Evolutionary conservation across 768 basidiomycete species (phyloP), one percentile per base, ranked within the genome.

Genomic region (Jaapia argillacea): DNA sequence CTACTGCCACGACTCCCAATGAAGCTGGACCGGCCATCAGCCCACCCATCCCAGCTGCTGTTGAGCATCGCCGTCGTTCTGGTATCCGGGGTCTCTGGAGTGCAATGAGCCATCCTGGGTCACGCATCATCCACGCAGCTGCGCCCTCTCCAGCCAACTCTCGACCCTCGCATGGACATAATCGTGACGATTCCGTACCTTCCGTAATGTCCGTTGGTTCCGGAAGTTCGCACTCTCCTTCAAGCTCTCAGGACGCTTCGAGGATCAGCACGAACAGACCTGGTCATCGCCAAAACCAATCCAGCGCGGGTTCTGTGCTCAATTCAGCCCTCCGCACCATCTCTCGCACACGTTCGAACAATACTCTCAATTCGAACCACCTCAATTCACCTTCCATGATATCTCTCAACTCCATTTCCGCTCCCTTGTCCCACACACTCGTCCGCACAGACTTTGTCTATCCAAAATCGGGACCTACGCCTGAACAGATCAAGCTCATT

Each of bases 391-490:
- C 83, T 5, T 84, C 84, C 16, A 64, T 71, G 42, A 77, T 85
- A 44, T 85, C 85, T 14, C 66, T 87, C 26, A 68, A 77, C 49
- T 83, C 75, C 6, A 89, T 90, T 45, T 86, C 84, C 4, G 55
- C 82, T 4, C 87, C 87, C 5, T 71, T 90, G 6, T 71, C 79
- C 4, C 83, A 90, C 56, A 89, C 87, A 7, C 64, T 73, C 22
- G 65, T 73, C 18, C 77, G 81, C 20, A 80, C 85, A 1, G 79
- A 81, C 55, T 83, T 87, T 48, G 71, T 72, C 14, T 84, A 77
- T 51, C 83, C 82, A 1, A 70, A 69, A 50, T 50, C 67, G 5
- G 81, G 81, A 0, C 76, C 76, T 3, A 83, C 81, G 5, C 70
- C 79, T 0, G 74, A 75, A 33, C 73, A 75, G 50, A 59, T 90